These are phyloP conservation scores for Pichia cabralensis DNA, from an alignment of 805 yeast species.

Conservation along the genomic window DNA sequence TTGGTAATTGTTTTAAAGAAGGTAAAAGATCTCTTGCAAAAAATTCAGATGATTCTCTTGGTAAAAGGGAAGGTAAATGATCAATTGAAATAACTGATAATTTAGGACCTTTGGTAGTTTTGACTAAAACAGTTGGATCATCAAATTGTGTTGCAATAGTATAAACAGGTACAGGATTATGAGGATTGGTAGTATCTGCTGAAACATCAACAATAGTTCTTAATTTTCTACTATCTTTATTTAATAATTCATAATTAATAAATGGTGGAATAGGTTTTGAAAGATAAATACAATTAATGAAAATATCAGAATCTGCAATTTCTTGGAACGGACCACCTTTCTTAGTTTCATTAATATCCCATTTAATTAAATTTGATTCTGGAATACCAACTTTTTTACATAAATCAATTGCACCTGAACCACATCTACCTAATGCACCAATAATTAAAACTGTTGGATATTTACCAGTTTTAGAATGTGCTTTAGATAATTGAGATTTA, in stretches of 20 bases:
- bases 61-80: conserved; percentile 89
- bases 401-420: conserved; percentile 89
- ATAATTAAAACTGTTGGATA: conserved; percentile 78
- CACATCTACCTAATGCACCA: conserved; percentile 98
- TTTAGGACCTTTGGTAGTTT: conserved; percentile 71
- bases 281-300: conserved; percentile 92
- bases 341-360: conserved; percentile 97
- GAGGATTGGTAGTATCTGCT: conserved; percentile 97
- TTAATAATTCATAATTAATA: conserved; percentile 58
- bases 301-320: conserved; percentile 79
- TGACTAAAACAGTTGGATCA: conserved; percentile 82
- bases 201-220: conserved; percentile 95
- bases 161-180: conserved; percentile 95
- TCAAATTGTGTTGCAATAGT: conserved; percentile 80
- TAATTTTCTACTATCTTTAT: conserved; percentile 59
- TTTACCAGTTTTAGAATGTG: conserved; percentile 48
- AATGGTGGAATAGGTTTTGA: conserved; percentile 93
- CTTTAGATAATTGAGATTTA: conserved; percentile 44
- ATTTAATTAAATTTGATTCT: conserved; percentile 68
- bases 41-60: conserved; percentile 94
- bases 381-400: conserved; percentile 81
- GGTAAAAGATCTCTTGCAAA: conserved; percentile 86
- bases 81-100: conserved; percentile 91
- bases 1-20: conserved; percentile 72
- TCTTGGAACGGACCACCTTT: conserved; percentile 96